phyloP scores from a whole-genome alignment of 1,139 yeast species.

The Arxiozyma bovina region DNA sequence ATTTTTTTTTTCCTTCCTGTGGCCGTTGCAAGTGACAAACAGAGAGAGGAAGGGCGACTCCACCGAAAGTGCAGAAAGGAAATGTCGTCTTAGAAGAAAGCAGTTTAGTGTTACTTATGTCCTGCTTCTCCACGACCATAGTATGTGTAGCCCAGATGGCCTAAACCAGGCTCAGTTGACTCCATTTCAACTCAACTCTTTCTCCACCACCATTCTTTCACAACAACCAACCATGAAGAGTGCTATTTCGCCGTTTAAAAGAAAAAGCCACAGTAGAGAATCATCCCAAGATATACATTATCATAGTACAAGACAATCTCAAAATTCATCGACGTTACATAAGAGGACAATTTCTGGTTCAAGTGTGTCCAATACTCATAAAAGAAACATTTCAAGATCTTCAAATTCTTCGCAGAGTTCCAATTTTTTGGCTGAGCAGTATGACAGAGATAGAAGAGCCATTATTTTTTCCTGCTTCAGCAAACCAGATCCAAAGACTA shows the following conservation, averaged over 20 bases:
- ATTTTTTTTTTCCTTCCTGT: not conserved
- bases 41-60: too few relatives aligned
- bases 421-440: slow-evolving; percentile 41
- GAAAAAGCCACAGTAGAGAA: slow-evolving; percentile 28
- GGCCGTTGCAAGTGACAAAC: too few relatives aligned
- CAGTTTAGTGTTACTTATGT: too few relatives aligned
- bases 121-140: too few relatives aligned
- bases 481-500: slow-evolving; percentile 32
- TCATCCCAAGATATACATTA: slow-evolving; percentile 24
- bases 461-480: slow-evolving; percentile 41
- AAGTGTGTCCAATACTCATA: slow-evolving; percentile 13
- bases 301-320: slow-evolving; percentile 11
- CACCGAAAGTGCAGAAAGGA: too few relatives aligned
- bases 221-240: slow-evolving; percentile 5
- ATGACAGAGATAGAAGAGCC: slow-evolving; percentile 40
- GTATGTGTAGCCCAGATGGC: too few relatives aligned
- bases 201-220: not conserved
- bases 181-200: not conserved
- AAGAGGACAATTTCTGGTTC: slow-evolving; percentile 9
- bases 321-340: slow-evolving; percentile 12
- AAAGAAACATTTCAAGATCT: slow-evolving; percentile 23
- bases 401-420: slow-evolving; percentile 28
- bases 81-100: too few relatives aligned
- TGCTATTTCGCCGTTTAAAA: slow-evolving; percentile 30
- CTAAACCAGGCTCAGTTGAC: too few relatives aligned